A percentile compares a stretch with the other conserved stretches of the same genome.
phyloP scores from a whole-genome alignment of 73 alveolate species.

The Symbiodinium pilosum region DNA sequence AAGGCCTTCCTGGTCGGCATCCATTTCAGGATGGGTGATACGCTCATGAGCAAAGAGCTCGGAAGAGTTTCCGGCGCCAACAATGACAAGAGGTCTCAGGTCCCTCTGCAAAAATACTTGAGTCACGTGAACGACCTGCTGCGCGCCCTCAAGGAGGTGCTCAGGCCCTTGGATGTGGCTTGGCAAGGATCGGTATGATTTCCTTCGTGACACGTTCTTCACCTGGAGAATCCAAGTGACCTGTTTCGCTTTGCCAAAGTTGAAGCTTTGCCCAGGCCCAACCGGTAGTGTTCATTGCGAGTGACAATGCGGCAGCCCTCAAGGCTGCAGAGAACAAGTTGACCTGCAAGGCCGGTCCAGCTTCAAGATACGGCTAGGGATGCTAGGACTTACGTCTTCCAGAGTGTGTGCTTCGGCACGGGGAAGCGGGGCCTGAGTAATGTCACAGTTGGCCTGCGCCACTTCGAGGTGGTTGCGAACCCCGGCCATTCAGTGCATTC shows the following conservation, averaged over 20 bases:
- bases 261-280: slow-evolving; percentile 13
- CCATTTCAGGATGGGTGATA: slow-evolving; percentile 41
- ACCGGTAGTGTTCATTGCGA: slow-evolving; percentile 26
- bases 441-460: too few species aligned
- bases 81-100: background rate
- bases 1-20: slow-evolving; percentile 58
- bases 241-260: background rate
- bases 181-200: too few species aligned
- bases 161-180: background rate
- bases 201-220: too few species aligned
- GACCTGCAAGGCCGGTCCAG: background rate
- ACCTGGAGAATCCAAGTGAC: background rate
- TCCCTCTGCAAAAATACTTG: background rate
- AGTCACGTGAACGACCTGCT: slow-evolving; percentile 25
- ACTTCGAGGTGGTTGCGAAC: slow-evolving; percentile 10
- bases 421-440: background rate
- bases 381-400: background rate
- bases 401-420: background rate
- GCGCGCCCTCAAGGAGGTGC: background rate
- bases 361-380: background rate
- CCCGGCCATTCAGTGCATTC: slow-evolving; percentile 34
- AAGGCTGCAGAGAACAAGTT: background rate
- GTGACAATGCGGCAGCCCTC: slow-evolving; percentile 15
- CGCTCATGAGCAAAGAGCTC: slow-evolving; percentile 27
- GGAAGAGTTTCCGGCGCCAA: slow-evolving; percentile 18